These are phyloP conservation scores for Saturnispora silvae DNA, from an alignment of 805 yeast species.

Conservation along the genomic window DNA sequence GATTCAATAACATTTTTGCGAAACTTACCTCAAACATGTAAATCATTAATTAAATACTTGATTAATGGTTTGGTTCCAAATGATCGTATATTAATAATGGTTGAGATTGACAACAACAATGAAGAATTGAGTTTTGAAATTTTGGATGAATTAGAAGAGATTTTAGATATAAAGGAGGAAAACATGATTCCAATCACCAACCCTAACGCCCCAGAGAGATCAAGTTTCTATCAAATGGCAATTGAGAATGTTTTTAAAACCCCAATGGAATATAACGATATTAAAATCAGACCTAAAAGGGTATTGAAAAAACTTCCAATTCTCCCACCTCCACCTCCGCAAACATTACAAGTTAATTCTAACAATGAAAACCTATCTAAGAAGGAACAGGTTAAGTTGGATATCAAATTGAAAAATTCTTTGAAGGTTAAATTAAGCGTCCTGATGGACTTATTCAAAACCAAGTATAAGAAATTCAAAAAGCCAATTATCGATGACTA, in stretches of 20 bases:
- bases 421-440: conserved; percentile 79
- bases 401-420: conserved; percentile 74
- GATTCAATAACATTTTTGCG: conserved; percentile 67
- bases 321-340: background rate
- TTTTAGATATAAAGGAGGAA: conserved; percentile 52
- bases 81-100: conserved; percentile 67
- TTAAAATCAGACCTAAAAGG: conserved; percentile 44
- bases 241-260: conserved; percentile 47
- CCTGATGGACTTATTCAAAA: conserved; percentile 81
- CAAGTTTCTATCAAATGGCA: conserved; percentile 44
- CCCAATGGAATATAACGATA: conserved; percentile 64
- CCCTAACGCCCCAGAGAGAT: conserved; percentile 40
- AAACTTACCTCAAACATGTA: conserved; percentile 58
- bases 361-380: conserved; percentile 21
- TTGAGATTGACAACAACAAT: conserved; percentile 41
- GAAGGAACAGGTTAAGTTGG: conserved; percentile 37
- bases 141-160: conserved; percentile 35
- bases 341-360: conserved; percentile 9
- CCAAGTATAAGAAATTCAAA: conserved; percentile 77
- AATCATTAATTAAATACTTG: conserved; percentile 60
- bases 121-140: conserved; percentile 11
- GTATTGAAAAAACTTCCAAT: conserved; percentile 30
- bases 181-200: conserved; percentile 31
- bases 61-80: conserved; percentile 56
- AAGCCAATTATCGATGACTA: conserved; percentile 84